A percentile compares a stretch with the other conserved stretches of the same genome.
Conservation (phyloP, 176 grass and related monocot genomes). For the Rhynchospora tenuis region DNA sequence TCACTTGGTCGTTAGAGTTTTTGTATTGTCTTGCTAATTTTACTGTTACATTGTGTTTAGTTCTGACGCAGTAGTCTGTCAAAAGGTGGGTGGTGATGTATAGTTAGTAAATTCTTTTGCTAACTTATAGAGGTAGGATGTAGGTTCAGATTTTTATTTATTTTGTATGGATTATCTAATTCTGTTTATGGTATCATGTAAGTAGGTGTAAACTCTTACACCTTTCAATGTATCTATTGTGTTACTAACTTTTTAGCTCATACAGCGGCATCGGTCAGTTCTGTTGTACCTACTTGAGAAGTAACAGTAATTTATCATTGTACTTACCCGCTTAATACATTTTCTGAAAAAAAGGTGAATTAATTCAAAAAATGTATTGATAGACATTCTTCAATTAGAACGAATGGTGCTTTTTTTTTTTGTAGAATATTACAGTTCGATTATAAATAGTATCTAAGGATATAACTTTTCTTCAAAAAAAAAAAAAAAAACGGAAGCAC, state of each 20-base stretch:
- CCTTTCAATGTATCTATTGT: too few species aligned
- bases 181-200: background rate
- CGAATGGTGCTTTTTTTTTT: background rate
- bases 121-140: slow-evolving; percentile 4
- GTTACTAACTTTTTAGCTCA: background rate
- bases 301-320: background rate
- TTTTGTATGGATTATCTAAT: background rate
- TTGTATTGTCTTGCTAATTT: background rate
- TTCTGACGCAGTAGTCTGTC: background rate
- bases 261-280: background rate
- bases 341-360: background rate
- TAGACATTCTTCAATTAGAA: background rate
- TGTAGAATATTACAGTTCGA: background rate
- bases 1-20: background rate
- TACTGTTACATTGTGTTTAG: slow-evolving; percentile 9
- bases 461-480: background rate
- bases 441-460: background rate
- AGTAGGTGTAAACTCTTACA: background rate
- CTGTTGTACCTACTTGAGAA: background rate
- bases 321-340: background rate
- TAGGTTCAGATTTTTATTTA: background rate
- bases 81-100: background rate
- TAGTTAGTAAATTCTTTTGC: background rate
- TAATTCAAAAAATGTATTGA: background rate
- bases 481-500: background rate